Percentiles rank a stretch among this genome's conserved stretches.
These are phyloP conservation scores for Malus hybrid DNA, from an alignment of 331 rosid genomes.

Conservation along the genomic window DNA sequence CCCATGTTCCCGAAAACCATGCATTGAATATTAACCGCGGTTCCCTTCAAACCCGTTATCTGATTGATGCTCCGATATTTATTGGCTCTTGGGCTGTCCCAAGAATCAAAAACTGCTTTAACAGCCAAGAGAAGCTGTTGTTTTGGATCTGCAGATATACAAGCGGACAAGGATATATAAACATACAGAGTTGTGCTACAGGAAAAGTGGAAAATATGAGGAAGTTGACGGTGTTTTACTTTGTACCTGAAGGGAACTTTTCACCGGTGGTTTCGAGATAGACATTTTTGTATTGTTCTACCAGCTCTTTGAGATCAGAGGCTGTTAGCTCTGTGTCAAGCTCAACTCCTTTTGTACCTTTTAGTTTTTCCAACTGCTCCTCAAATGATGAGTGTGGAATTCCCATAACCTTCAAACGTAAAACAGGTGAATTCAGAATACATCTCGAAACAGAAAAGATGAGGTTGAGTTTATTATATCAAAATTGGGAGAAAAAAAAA, in stretches of 20 bases:
- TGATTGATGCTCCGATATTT: constrained; percentile 85
- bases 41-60: constrained; percentile 81
- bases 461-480: neutral
- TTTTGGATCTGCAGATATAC: constrained; percentile 66
- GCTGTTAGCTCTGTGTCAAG: constrained; percentile 67
- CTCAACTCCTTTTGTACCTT: constrained; percentile 48
- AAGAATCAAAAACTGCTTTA: constrained; percentile 91
- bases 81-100: constrained; percentile 96
- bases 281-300: constrained; percentile 72
- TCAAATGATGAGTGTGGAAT: constrained; percentile 84
- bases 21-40: constrained; percentile 90
- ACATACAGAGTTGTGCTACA: neutral
- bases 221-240: constrained; percentile 1
- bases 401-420: constrained; percentile 62
- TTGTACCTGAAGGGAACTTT: constrained; percentile 80
- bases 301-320: constrained; percentile 69
- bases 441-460: neutral
- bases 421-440: constrained; percentile 1
- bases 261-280: constrained; percentile 64
- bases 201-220: neutral
- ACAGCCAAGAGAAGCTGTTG: constrained; percentile 70
- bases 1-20: constrained; percentile 73
- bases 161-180: neutral
- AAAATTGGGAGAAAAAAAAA: too few species aligned
- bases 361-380: constrained; percentile 65